Evolutionary conservation across 805 yeast genomes (phyloP).

Genomic region (Ogataea pilisensis): DNA sequence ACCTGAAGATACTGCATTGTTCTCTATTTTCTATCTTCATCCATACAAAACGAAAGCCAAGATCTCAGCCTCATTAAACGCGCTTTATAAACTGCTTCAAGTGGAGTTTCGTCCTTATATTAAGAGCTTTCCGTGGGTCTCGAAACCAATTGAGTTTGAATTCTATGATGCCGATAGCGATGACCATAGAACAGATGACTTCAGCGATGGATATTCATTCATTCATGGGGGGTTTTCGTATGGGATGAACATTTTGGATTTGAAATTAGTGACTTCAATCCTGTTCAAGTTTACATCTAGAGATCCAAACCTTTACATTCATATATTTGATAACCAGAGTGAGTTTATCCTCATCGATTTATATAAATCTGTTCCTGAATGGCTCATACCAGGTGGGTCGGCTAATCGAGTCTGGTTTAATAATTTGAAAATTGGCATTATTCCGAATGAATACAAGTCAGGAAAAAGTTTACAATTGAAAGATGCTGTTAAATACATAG

Average conservation of each 20-base stretch:
- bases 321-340: constrained; percentile 49
- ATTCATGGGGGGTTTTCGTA: constrained; percentile 39
- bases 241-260: constrained; percentile 43
- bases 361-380: constrained; percentile 40
- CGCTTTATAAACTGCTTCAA: constrained; percentile 18
- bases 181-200: constrained; percentile 1
- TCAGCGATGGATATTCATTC: constrained; percentile 17
- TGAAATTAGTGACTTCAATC: constrained; percentile 39
- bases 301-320: constrained; percentile 37
- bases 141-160: constrained; percentile 23
- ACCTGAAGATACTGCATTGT: constrained; percentile 5
- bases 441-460: constrained; percentile 36
- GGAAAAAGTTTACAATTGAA: constrained; percentile 32
- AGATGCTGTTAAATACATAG: constrained; percentile 40
- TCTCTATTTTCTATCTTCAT: constrained; percentile 28
- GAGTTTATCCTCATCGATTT: constrained; percentile 53
- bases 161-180: constrained; percentile 4
- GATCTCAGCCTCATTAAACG: constrained; percentile 8
- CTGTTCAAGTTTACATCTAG: constrained; percentile 33
- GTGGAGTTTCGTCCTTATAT: constrained; percentile 34
- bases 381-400: constrained; percentile 44
- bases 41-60: constrained; percentile 26
- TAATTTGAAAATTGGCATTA: constrained; percentile 34
- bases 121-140: constrained; percentile 40
- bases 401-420: constrained; percentile 52